phyloP scores from a whole-genome alignment of 2,329 filamentous ascomycete genomes.

The Alternaria triticina region DNA sequence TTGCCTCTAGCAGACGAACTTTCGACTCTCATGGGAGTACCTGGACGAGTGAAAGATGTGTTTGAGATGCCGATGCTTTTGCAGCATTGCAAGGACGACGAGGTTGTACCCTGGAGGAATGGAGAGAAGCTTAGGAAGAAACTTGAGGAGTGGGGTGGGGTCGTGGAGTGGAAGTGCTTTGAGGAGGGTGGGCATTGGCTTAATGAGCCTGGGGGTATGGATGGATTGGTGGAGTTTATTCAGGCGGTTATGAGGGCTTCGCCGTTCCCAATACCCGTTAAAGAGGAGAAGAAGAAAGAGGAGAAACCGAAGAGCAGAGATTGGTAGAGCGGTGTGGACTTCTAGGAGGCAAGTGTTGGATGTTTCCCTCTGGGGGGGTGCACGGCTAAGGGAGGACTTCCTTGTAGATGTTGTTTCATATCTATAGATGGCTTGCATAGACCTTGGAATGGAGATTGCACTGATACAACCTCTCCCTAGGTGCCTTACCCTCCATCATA shows the following conservation, averaged over 20 bases:
- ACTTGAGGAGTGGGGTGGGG: constrained; percentile 45
- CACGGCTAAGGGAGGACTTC: neutral
- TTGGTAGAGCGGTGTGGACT: neutral
- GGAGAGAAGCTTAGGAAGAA: constrained; percentile 45
- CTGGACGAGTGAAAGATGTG: neutral
- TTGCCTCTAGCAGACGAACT: constrained; percentile 21
- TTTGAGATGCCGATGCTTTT: constrained; percentile 53
- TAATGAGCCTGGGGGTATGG: constrained; percentile 56
- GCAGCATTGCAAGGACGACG: constrained; percentile 51
- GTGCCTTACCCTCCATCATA: neutral
- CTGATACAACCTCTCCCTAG: neutral
- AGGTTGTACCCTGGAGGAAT: constrained; percentile 48
- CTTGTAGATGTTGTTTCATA: neutral
- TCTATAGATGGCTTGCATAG: neutral
- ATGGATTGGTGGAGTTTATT: constrained; percentile 50
- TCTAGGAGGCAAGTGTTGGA: neutral
- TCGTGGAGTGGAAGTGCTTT: constrained; percentile 52
- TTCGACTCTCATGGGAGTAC: neutral
- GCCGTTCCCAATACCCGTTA: neutral
- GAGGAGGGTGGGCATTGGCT: constrained; percentile 54
- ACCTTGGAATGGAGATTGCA: neutral
- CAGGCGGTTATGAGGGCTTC: neutral
- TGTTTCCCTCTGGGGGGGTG: neutral
- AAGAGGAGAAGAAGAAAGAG: neutral
- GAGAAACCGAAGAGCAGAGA: neutral